Conservation (phyloP, 768 basidiomycete species). For the Mycena floridula region DNA sequence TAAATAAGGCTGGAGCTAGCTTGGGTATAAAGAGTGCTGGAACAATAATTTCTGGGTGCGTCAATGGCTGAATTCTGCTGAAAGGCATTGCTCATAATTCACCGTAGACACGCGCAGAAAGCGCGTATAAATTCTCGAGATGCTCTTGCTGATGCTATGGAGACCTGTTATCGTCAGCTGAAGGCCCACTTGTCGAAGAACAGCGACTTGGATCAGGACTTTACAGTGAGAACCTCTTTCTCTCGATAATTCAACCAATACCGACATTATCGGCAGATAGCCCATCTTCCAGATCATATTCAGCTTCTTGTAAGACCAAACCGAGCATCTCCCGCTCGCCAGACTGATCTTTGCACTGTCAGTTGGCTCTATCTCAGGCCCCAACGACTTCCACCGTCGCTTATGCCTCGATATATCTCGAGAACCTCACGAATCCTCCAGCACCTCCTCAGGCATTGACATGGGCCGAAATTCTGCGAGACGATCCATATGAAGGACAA, state of each 20-base stretch:
- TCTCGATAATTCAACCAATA: no score
- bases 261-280: constrained; percentile 33
- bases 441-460: constrained; percentile 42
- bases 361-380: constrained; percentile 55
- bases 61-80: constrained; percentile 9
- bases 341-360: constrained; percentile 1
- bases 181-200: constrained; percentile 42
- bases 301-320: constrained; percentile 55
- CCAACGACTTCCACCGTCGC: constrained; percentile 43
- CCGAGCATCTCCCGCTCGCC: background rate
- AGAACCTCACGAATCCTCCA: constrained; percentile 39
- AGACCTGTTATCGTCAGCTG: constrained; percentile 44
- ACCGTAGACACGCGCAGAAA: constrained; percentile 52
- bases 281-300: constrained; percentile 64
- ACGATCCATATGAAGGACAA: constrained; percentile 81
- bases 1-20: constrained; percentile 49
- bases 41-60: constrained; percentile 54
- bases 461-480: constrained; percentile 75
- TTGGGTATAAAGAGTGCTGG: constrained; percentile 51
- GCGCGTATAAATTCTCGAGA: constrained; percentile 65
- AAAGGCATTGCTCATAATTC: constrained; percentile 1
- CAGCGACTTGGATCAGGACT: constrained; percentile 59
- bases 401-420: constrained; percentile 49
- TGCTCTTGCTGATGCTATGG: constrained; percentile 51
- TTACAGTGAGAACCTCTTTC: constrained; percentile 37